These are phyloP conservation scores for Trichomonas gallinae DNA, from an alignment of 208 protist species.

Conservation along the genomic window DNA sequence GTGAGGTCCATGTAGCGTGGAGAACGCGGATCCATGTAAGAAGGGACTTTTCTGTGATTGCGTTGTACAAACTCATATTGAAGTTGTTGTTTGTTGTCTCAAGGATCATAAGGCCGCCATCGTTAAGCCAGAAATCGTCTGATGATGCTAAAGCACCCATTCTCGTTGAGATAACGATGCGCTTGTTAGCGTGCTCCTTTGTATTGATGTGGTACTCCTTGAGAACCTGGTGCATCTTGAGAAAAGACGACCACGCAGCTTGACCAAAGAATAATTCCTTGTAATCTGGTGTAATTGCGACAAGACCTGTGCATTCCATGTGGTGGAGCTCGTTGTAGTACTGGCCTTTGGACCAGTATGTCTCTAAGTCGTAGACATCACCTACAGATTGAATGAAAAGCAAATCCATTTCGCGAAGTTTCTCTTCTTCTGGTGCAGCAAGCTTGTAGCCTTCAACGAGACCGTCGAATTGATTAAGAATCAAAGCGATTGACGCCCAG, in stretches of 20 bases:
- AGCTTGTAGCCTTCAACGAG: background rate
- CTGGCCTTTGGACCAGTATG: background rate
- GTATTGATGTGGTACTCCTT: background rate
- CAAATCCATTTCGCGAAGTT: background rate
- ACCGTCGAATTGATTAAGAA: background rate
- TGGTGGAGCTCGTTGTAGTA: background rate
- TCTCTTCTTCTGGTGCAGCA: background rate
- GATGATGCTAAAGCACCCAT: conserved; percentile 49
- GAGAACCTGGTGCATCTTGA: background rate
- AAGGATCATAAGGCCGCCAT: conserved; percentile 48
- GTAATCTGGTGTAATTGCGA: background rate
- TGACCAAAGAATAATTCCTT: background rate
- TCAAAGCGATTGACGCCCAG: background rate
- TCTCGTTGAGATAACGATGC: background rate
- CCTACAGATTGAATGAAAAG: background rate
- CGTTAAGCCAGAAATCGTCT: conserved; percentile 68
- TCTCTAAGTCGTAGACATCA: background rate
- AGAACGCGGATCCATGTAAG: background rate
- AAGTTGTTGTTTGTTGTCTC: conserved; percentile 54
- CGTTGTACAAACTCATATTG: conserved; percentile 42
- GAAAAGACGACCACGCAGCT: background rate
- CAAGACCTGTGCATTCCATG: background rate
- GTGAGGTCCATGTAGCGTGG: background rate
- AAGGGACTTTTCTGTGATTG: background rate
- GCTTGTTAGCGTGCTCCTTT: background rate